These are phyloP conservation scores for Nannizziopsis barbatae DNA, from an alignment of 2,329 filamentous ascomycete genomes.

Conservation along the genomic window DNA sequence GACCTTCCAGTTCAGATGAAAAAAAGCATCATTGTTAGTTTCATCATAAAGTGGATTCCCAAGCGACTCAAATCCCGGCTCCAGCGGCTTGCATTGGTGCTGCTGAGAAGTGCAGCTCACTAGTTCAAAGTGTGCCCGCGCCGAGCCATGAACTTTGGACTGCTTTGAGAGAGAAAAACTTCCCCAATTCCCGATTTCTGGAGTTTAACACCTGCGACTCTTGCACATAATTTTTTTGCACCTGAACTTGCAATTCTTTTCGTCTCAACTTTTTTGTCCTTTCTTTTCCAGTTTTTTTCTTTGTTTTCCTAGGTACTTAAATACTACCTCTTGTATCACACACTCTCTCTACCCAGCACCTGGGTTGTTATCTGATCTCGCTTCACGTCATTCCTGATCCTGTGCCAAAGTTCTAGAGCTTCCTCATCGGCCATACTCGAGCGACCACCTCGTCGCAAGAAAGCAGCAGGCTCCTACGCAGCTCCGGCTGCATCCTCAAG, in stretches of 20 bases:
- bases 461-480: conserved; percentile 11
- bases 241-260: background rate
- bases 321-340: too few relatives aligned
- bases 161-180: conserved; percentile 9
- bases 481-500: conserved; percentile 28
- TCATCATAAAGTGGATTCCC: too few relatives aligned
- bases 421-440: background rate
- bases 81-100: too few relatives aligned
- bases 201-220: too few relatives aligned
- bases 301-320: too few relatives aligned
- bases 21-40: too few relatives aligned
- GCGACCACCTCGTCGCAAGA: background rate
- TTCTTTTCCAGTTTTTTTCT: background rate
- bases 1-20: too few relatives aligned
- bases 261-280: conserved; percentile 9
- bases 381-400: background rate
- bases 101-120: too few relatives aligned
- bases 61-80: too few relatives aligned
- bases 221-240: too few relatives aligned
- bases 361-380: background rate
- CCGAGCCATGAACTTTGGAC: conserved; percentile 4
- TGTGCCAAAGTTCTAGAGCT: background rate
- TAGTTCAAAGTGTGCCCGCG: background rate
- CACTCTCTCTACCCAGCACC: too few relatives aligned
- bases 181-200: background rate